Evolutionary conservation across 306 rosid genomes (phyloP), one percentile per base, ranked within the genome.

Genomic region (Medicago ruthenica): DNA sequence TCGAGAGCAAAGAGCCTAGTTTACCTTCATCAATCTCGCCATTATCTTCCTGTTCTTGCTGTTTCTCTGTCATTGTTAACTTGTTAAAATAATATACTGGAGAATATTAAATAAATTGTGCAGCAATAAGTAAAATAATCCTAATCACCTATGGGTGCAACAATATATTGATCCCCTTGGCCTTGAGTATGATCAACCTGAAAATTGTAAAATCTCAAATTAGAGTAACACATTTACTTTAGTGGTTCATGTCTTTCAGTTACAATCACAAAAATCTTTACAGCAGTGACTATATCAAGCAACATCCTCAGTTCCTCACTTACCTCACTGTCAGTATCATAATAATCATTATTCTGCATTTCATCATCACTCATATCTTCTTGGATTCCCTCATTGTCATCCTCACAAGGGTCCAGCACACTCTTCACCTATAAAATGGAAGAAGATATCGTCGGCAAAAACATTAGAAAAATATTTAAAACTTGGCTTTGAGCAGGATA

Each of bases 141-240:
- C 67, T 69, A 66, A 73, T 71, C 88, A 91, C 98, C 95, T 57
- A 77, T 81, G 40, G 92, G 97, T 53, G 88, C 95, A 81, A 92
- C 89, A 75, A 88, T 65, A 73, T 87, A 92, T 59, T 69, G 88
- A 81, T 86, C 81, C 65, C 86, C 96, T 77, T 81, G 92, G 37
- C 86, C 96, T 79, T 81, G 92, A 41, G 91, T 81, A 65, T 86
- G 87, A 80, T 83, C 86, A 69, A 86, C 90, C 98, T 93, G 88
- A 50, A 77, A 72, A 16, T 73, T 58, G 55, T 60, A 79, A 73
- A 65, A 76, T 51, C 14, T 55, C 70, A 82, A 22, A 48, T 57
- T 68, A 57, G 59, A 40, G 62, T 47, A 57, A 68, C 69, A 67
- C 48, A 31, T 34, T 62, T n/a, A 50, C 50, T 42, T 48, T 72